phyloP scores from a whole-genome alignment of 1,284 basidiomycete species.

The Xerocomus nothofagi region DNA sequence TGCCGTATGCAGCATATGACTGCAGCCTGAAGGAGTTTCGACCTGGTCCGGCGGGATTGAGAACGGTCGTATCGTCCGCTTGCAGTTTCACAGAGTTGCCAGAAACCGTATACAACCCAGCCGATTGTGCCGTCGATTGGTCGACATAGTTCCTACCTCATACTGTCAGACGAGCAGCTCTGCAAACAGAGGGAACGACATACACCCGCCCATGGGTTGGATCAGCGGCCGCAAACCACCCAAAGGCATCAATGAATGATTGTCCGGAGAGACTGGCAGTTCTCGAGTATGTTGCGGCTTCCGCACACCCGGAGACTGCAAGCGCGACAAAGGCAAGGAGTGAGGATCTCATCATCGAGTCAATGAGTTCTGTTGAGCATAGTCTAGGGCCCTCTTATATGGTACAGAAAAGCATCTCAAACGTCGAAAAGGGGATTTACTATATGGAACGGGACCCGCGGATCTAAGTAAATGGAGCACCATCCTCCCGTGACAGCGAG shows the following conservation, averaged over 20 bases:
- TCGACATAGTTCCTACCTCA: conserved; percentile 50
- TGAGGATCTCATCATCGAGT: conserved; percentile 10
- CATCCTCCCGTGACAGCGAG: conserved; percentile 11
- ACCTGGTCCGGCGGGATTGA: conserved; percentile 35
- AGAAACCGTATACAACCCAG: conserved; percentile 49
- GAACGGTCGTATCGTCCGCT: conserved; percentile 35
- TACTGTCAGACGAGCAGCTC: neutral
- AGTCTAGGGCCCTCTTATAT: conserved; percentile 14
- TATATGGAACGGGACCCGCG: neutral
- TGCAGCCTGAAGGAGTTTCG: conserved; percentile 38
- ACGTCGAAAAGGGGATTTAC: neutral
- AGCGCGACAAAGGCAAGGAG: conserved; percentile 14
- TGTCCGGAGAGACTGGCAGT: conserved; percentile 41
- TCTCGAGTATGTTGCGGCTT: conserved; percentile 37
- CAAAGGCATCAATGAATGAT: conserved; percentile 43
- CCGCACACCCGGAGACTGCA: neutral
- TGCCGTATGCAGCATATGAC: conserved; percentile 34
- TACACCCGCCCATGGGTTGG: conserved; percentile 51
- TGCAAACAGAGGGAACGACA: conserved; percentile 6
- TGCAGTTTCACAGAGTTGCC: conserved; percentile 45
- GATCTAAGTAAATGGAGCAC: neutral
- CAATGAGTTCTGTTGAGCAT: neutral
- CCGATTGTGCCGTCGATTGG: conserved; percentile 40
- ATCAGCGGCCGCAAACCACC: conserved; percentile 43
- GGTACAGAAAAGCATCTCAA: neutral